Conservation (phyloP, 129 eudicot genomes). For the Artemisia argyi region DNA sequence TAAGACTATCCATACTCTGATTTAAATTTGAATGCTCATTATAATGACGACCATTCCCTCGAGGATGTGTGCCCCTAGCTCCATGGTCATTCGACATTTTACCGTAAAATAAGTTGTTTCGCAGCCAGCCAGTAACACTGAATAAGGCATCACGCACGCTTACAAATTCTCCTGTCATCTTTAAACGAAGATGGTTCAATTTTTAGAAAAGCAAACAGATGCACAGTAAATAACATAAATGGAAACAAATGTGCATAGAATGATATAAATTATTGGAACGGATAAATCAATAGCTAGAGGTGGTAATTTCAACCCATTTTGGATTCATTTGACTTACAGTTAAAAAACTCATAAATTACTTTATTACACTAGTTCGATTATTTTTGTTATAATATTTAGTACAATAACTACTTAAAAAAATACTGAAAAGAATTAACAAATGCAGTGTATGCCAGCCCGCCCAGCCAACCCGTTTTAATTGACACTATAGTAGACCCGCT, state of each 20-base stretch:
- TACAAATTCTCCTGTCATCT: slow-evolving; percentile 74
- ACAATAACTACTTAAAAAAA: neutral
- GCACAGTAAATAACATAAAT: no score
- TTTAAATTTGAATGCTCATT: slow-evolving; percentile 35
- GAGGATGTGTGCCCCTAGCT: slow-evolving; percentile 31
- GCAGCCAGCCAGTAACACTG: slow-evolving; percentile 60
- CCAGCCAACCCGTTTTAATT: neutral
- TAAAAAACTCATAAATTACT: neutral
- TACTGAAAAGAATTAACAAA: neutral
- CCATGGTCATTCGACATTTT: slow-evolving; percentile 41
- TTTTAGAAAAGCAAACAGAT: neutral
- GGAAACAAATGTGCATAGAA: neutral
- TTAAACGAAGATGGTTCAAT: slow-evolving; percentile 13
- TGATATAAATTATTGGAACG: neutral
- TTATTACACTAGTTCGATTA: neutral
- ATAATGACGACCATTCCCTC: slow-evolving; percentile 32
- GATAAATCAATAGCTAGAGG: slow-evolving; percentile 4
- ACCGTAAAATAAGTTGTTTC: slow-evolving; percentile 45
- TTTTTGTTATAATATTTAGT: neutral
- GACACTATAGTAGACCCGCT: neutral
- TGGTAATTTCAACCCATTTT: neutral
- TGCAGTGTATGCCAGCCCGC: neutral
- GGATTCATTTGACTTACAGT: neutral
- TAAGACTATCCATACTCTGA: slow-evolving; percentile 45
- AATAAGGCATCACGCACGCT: slow-evolving; percentile 67